phyloP scores from a whole-genome alignment of 139 green algal species.

The Coccomyxa sp. region DNA sequence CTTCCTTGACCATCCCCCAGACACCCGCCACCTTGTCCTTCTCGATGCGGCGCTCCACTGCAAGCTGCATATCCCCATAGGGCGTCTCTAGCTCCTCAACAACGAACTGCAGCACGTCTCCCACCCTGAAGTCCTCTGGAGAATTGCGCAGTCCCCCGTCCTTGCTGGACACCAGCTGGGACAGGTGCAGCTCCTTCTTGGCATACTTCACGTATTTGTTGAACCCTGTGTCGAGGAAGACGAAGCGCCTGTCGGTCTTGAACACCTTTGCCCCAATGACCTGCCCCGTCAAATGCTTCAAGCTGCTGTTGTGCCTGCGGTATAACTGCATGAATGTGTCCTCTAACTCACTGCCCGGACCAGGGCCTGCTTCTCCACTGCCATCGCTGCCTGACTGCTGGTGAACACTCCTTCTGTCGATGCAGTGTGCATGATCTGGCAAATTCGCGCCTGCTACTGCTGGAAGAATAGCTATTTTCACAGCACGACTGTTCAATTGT shows the following conservation, averaged over 20 bases:
- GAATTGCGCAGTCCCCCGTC: not conserved
- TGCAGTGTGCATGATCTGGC: no score
- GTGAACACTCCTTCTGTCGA: no score
- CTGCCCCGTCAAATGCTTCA: conserved; percentile 15
- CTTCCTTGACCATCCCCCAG: conserved; percentile 13
- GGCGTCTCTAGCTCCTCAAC: conserved; percentile 28
- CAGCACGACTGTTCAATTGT: no score
- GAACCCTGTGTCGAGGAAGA: conserved; percentile 25
- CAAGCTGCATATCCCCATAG: conserved; percentile 33
- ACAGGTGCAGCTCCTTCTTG: conserved; percentile 15
- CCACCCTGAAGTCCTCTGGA: conserved; percentile 16
- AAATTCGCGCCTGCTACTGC: no score
- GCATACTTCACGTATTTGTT: conserved; percentile 12
- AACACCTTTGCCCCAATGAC: conserved; percentile 12
- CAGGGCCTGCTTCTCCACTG: no score
- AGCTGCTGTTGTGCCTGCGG: conserved; percentile 15
- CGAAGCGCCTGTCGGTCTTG: conserved; percentile 3
- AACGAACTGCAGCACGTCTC: conserved; percentile 30
- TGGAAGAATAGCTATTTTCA: no score
- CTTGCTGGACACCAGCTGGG: not conserved
- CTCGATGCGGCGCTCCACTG: conserved; percentile 7
- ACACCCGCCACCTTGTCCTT: not conserved
- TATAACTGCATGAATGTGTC: no score
- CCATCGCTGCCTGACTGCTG: no score
- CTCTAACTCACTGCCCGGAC: not conserved